These are phyloP conservation scores for Ustilago cynodontis DNA, from an alignment of 1,284 basidiomycete genomes.

Conservation along the genomic window DNA sequence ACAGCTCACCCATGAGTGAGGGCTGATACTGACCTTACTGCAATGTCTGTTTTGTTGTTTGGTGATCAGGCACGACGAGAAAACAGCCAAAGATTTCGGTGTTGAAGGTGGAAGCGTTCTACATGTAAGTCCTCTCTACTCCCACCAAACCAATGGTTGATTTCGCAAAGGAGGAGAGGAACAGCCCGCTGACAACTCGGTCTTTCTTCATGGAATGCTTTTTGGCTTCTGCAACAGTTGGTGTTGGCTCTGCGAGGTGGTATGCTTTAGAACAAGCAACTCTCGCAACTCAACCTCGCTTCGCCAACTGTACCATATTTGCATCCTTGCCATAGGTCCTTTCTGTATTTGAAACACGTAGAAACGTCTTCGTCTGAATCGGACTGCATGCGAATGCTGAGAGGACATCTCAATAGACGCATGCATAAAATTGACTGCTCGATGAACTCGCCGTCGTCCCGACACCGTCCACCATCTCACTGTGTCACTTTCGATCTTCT, in stretches of 20 bases:
- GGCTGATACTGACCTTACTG: not conserved
- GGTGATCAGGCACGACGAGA: constrained; percentile 67
- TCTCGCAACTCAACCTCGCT: not conserved
- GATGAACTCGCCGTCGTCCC: too few species aligned
- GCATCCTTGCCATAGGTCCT: not conserved
- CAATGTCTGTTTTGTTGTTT: not conserved
- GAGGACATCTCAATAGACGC: too few species aligned
- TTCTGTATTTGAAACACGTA: not conserved
- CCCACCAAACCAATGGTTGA: too few species aligned
- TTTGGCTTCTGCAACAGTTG: constrained; percentile 39
- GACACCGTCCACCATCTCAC: too few species aligned
- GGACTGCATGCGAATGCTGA: too few species aligned
- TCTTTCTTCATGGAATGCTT: too few species aligned
- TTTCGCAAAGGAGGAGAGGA: not conserved
- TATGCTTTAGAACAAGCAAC: constrained; percentile 12
- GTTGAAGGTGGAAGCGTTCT: constrained; percentile 69
- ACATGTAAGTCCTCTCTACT: constrained; percentile 61
- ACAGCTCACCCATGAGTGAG: too few species aligned
- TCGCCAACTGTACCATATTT: constrained; percentile 17
- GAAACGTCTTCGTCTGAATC: not conserved
- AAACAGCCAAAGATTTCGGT: constrained; percentile 68
- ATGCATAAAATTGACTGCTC: too few species aligned
- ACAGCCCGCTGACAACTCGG: not conserved
- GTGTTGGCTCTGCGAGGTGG: constrained; percentile 65
- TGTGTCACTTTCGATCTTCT: too few species aligned